Evolutionary conservation across 257 asterid species (phyloP).

Genomic region (Coffea canephora): DNA sequence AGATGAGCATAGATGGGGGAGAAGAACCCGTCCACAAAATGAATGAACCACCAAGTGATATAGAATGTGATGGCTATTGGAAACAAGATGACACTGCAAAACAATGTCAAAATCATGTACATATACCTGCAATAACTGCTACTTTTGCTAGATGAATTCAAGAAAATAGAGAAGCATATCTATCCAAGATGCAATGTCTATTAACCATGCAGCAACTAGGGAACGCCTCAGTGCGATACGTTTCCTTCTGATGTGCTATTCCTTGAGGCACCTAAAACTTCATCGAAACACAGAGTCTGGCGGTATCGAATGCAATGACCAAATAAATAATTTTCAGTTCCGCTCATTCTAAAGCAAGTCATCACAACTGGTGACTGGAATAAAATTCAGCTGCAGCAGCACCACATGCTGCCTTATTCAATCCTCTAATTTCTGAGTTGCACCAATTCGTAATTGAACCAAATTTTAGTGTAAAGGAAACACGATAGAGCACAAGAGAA

Average conservation of each 20-base stretch:
- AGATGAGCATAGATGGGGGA: conserved; percentile 67
- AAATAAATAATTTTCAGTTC: neutral
- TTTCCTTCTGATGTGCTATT: neutral
- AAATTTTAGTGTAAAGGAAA: neutral
- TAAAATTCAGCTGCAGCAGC: no score
- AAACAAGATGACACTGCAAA: conserved; percentile 71
- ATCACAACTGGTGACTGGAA: no score
- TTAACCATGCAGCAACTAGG: neutral
- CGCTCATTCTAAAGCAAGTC: neutral
- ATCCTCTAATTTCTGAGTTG: neutral
- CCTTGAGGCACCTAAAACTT: neutral
- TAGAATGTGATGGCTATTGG: conserved; percentile 84
- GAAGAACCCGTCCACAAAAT: conserved; percentile 81
- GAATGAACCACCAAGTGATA: conserved; percentile 76
- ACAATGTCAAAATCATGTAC: conserved; percentile 1
- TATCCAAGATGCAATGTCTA: neutral
- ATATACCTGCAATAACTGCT: neutral
- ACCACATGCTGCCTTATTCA: neutral
- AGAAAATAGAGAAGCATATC: neutral
- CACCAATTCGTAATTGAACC: neutral
- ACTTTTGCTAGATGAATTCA: neutral
- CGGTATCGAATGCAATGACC: neutral
- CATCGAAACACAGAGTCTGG: neutral
- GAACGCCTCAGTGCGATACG: neutral
- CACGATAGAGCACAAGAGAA: conserved; percentile 5